phyloP scores from a whole-genome alignment of 345 rosid species.

The Brassica incana region DNA sequence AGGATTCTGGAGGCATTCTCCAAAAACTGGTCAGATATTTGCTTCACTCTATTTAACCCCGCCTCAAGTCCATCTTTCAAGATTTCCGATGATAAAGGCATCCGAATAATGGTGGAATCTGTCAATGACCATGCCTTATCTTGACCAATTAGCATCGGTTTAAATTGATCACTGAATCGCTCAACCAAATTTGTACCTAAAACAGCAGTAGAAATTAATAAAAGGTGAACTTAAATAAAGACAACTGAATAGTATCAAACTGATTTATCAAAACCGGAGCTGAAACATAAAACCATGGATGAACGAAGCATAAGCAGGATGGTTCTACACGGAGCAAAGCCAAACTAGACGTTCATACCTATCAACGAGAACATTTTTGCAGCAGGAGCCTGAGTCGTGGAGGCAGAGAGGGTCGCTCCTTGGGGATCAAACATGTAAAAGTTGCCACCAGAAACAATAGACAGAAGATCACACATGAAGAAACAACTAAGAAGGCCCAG shows the following conservation, averaged over 20 bases:
- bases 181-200: constrained; percentile 80
- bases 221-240: constrained; percentile 13
- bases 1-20: constrained; percentile 78
- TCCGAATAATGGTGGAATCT: constrained; percentile 82
- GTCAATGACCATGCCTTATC: constrained; percentile 63
- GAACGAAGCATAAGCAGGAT: constrained; percentile 14
- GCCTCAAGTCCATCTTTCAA: constrained; percentile 73
- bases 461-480: constrained; percentile 72
- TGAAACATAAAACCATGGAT: constrained; percentile 2
- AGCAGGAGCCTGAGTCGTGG: constrained; percentile 68
- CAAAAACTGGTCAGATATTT: constrained; percentile 62
- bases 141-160: constrained; percentile 78
- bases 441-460: constrained; percentile 80
- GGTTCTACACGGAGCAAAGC: neutral
- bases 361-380: constrained; percentile 83
- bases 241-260: constrained; percentile 4
- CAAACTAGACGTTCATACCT: constrained; percentile 49
- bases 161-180: constrained; percentile 82
- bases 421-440: constrained; percentile 92
- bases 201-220: constrained; percentile 30
- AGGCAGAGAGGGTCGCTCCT: constrained; percentile 66
- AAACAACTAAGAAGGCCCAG: constrained; percentile 88
- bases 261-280: constrained; percentile 19
- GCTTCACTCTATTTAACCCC: constrained; percentile 64
- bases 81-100: constrained; percentile 80